These are phyloP conservation scores for Hypoxylon sp. DNA, from an alignment of 2,329 filamentous ascomycete genomes.

Conservation along the genomic window DNA sequence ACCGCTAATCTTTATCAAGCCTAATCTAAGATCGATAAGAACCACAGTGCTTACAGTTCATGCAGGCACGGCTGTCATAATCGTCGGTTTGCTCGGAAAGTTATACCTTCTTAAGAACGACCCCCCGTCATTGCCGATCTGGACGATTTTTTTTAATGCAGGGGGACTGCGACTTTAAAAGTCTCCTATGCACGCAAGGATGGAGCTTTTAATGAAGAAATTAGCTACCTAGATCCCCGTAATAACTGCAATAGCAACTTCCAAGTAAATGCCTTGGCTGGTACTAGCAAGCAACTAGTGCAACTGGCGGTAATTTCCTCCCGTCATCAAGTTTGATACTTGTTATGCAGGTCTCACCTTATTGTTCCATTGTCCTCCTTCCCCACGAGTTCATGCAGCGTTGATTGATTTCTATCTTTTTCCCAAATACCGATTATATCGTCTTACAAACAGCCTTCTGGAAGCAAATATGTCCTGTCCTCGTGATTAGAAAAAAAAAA, in stretches of 20 bases:
- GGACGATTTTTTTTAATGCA: constrained; percentile 23
- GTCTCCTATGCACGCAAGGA: constrained; percentile 30
- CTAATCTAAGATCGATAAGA: constrained; percentile 20
- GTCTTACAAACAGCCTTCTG: not conserved
- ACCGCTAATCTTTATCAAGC: constrained; percentile 27
- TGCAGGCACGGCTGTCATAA: constrained; percentile 6
- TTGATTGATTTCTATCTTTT: constrained; percentile 4
- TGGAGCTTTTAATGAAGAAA: constrained; percentile 33
- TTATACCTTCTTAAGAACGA: constrained; percentile 25
- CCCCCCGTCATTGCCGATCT: constrained; percentile 33
- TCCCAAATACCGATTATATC: not conserved
- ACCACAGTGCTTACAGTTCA: constrained; percentile 20
- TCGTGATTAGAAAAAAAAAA: not conserved
- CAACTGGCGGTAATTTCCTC: constrained; percentile 14
- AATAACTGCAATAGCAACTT: constrained; percentile 1
- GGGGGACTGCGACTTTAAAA: constrained; percentile 36
- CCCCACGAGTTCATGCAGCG: constrained; percentile 31
- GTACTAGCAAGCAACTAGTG: constrained; percentile 8
- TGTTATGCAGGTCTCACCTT: constrained; percentile 11
- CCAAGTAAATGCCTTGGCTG: not conserved
- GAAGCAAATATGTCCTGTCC: not conserved
- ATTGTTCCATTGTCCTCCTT: constrained; percentile 12
- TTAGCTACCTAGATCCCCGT: constrained; percentile 21
- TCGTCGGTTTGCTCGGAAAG: constrained; percentile 19
- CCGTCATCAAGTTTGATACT: constrained; percentile 19